Percentiles rank a stretch among this genome's conserved stretches.
These are phyloP conservation scores for Coelastrella sp. DNA, from an alignment of 139 green algal genomes.

Conservation along the genomic window DNA sequence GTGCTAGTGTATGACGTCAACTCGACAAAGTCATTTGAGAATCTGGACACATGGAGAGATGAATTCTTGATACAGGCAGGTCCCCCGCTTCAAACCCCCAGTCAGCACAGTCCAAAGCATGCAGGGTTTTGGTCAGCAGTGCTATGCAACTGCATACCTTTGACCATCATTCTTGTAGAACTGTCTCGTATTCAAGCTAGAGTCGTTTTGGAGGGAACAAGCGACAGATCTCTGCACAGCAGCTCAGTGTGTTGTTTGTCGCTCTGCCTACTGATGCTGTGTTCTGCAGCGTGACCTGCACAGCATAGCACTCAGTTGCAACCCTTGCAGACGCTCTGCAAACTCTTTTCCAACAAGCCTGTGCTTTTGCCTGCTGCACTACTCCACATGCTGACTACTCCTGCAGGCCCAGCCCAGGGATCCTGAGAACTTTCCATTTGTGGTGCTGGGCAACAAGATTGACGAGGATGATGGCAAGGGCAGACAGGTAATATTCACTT, in stretches of 20 bases:
- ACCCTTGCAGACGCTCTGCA: background rate
- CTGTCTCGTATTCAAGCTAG: too few relatives aligned
- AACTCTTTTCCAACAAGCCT: background rate
- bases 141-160: background rate
- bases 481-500: conserved; percentile 40
- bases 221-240: too few relatives aligned
- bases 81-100: background rate
- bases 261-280: too few relatives aligned
- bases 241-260: too few relatives aligned
- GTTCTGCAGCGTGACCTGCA: too few relatives aligned
- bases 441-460: conserved; percentile 99
- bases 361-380: background rate
- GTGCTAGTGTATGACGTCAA: conserved; percentile 99
- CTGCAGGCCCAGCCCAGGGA: conserved; percentile 41
- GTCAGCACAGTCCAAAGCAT: background rate
- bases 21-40: conserved; percentile 95
- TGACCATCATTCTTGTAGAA: too few relatives aligned
- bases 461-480: conserved; percentile 65
- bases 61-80: conserved; percentile 97
- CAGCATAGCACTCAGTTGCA: too few relatives aligned
- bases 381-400: background rate
- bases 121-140: background rate
- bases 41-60: conserved; percentile 98
- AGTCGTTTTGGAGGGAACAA: too few relatives aligned
- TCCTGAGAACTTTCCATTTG: conserved; percentile 97